These are phyloP conservation scores for Debaryomycetaceae sp. DNA, from an alignment of 1,139 yeast genomes.

Conservation along the genomic window DNA sequence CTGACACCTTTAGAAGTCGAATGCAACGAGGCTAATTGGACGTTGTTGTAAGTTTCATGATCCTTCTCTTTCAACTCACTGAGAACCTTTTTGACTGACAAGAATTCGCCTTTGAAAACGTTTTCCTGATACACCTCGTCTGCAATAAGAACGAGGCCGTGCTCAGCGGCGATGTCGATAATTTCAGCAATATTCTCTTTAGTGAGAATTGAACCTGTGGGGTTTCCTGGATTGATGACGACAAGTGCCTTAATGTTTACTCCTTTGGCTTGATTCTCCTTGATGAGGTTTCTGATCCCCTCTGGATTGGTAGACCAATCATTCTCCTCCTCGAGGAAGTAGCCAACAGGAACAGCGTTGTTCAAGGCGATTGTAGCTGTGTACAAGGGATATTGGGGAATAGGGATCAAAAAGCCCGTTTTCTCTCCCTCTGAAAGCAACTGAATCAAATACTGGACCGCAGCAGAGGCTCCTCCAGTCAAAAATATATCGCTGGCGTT, in stretches of 20 bases:
- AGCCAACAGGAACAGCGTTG: constrained; percentile 81
- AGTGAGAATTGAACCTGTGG: constrained; percentile 83
- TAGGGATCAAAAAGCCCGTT: constrained; percentile 88
- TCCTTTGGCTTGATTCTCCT: constrained; percentile 50
- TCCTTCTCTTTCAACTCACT: constrained; percentile 53
- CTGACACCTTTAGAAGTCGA: constrained; percentile 95
- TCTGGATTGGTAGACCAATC: constrained; percentile 81
- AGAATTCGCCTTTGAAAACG: constrained; percentile 63
- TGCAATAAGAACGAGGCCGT: constrained; percentile 87
- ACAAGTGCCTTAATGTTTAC: constrained; percentile 73
- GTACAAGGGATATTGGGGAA: constrained; percentile 95
- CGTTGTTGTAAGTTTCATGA: constrained; percentile 57
- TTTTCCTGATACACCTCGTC: constrained; percentile 98
- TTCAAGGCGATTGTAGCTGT: constrained; percentile 87
- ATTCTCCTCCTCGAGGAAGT: constrained; percentile 72
- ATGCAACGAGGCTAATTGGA: constrained; percentile 89
- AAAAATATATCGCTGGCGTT: constrained; percentile 71
- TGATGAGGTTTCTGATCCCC: constrained; percentile 58
- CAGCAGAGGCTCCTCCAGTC: constrained; percentile 92
- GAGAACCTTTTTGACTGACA: constrained; percentile 67
- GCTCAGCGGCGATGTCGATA: constrained; percentile 73
- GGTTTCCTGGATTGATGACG: constrained; percentile 96
- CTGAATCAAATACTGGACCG: constrained; percentile 73
- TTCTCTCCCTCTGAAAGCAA: constrained; percentile 62
- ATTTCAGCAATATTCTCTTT: constrained; percentile 66